These are phyloP conservation scores for Cryptococcus deneoformans DNA, from an alignment of 1,284 basidiomycete species.

Conservation along the genomic window DNA sequence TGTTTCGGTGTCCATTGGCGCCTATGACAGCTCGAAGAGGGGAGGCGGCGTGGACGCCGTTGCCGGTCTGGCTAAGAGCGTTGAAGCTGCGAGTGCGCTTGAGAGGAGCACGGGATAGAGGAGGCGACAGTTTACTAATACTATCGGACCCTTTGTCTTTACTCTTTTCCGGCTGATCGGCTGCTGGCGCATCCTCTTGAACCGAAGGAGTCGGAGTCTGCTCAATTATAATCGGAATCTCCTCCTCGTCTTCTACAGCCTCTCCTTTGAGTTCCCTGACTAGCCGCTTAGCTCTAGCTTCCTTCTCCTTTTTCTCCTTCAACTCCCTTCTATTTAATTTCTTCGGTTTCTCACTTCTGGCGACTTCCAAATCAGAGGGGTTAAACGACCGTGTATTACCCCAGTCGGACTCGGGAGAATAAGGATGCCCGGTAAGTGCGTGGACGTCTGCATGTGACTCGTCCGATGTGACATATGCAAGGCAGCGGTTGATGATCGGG, in stretches of 20 bases:
- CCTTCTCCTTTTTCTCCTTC: slow-evolving; percentile 14
- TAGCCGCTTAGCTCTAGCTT: background rate
- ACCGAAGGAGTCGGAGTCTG: background rate
- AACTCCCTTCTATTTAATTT: slow-evolving; percentile 17
- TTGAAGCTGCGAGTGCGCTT: slow-evolving; percentile 27
- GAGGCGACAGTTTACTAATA: slow-evolving; percentile 1
- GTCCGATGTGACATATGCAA: slow-evolving; percentile 8
- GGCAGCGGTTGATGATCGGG: slow-evolving; percentile 33
- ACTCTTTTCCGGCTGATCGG: background rate
- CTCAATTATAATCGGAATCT: background rate
- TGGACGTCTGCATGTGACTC: background rate
- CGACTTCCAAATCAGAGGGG: slow-evolving; percentile 31
- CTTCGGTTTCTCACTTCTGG: background rate
- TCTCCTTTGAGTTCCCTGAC: slow-evolving; percentile 1
- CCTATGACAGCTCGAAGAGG: slow-evolving; percentile 1
- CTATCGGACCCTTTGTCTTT: background rate
- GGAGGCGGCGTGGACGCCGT: slow-evolving; percentile 1
- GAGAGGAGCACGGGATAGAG: slow-evolving; percentile 11
- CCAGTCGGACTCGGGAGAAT: slow-evolving; percentile 28
- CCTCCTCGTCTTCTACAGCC: background rate
- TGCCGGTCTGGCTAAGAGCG: slow-evolving; percentile 9
- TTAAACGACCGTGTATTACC: slow-evolving; percentile 31
- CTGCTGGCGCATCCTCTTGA: background rate
- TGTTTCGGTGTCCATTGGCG: background rate
- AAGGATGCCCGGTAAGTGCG: slow-evolving; percentile 17